phyloP scores from a whole-genome alignment of 2,329 filamentous ascomycete species.

The Dothideomycetes sp. region DNA sequence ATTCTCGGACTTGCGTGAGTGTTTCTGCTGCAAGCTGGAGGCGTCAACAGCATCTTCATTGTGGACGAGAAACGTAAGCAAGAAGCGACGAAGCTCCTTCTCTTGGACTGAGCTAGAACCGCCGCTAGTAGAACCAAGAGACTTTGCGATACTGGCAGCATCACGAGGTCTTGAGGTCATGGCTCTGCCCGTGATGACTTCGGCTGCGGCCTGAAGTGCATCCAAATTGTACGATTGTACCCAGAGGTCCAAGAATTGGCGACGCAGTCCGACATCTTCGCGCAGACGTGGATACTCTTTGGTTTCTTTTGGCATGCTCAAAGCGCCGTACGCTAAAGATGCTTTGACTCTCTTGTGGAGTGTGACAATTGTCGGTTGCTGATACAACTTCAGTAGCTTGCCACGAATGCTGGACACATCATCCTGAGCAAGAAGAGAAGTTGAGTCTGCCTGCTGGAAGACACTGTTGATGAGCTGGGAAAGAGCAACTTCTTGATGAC shows the following conservation, averaged over 20 bases:
- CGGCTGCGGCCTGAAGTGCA: constrained; percentile 41
- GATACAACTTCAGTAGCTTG: constrained; percentile 43
- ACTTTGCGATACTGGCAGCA: not conserved
- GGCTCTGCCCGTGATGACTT: constrained; percentile 48
- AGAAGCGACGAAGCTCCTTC: constrained; percentile 28
- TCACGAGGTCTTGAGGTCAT: constrained; percentile 4
- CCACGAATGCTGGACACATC: constrained; percentile 25
- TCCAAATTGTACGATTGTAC: constrained; percentile 44
- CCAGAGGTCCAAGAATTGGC: constrained; percentile 47
- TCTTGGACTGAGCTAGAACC: constrained; percentile 4
- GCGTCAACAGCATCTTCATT: constrained; percentile 37
- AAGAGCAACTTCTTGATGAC: constrained; percentile 49
- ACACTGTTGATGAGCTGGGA: constrained; percentile 49
- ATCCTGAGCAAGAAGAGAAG: constrained; percentile 7
- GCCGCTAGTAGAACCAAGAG: not conserved
- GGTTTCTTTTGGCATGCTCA: constrained; percentile 44
- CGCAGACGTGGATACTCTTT: constrained; percentile 34
- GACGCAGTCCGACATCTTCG: constrained; percentile 47
- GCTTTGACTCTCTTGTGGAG: constrained; percentile 48
- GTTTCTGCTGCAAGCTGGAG: not conserved
- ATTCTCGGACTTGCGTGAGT: constrained; percentile 7
- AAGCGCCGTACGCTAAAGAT: constrained; percentile 45
- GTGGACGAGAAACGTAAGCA: constrained; percentile 46
- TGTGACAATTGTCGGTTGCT: constrained; percentile 36
- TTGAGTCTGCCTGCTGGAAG: constrained; percentile 32